Conservation (phyloP, 2,329 filamentous ascomycete genomes). For the Pezicula rhizophila region DNA sequence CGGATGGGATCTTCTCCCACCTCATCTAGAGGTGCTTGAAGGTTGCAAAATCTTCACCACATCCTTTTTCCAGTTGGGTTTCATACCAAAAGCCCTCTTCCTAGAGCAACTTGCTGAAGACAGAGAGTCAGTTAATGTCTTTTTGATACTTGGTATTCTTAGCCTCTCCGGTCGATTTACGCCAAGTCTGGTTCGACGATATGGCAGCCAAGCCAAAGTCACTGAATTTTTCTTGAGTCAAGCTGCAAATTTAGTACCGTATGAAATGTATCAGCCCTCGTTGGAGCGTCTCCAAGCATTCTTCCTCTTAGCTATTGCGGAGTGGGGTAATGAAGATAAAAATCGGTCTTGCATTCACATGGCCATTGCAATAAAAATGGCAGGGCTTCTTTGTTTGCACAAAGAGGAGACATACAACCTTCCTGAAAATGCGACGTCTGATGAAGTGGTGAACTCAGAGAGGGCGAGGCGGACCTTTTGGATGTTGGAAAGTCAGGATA, state of each 20-base stretch:
- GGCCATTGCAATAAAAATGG: slow-evolving; percentile 33
- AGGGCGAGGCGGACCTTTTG: slow-evolving; percentile 31
- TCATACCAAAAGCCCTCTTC: slow-evolving; percentile 49
- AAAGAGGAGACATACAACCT: slow-evolving; percentile 31
- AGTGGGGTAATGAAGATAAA: slow-evolving; percentile 49
- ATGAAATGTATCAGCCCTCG: slow-evolving; percentile 47
- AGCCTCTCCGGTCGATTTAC: slow-evolving; percentile 52
- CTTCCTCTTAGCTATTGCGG: slow-evolving; percentile 51
- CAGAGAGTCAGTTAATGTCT: slow-evolving; percentile 41
- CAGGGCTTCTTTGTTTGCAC: slow-evolving; percentile 29
- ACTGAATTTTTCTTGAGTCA: slow-evolving; percentile 48
- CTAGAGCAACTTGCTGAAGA: slow-evolving; percentile 40
- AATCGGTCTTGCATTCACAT: slow-evolving; percentile 46
- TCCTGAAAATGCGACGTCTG: slow-evolving; percentile 16
- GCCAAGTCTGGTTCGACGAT: slow-evolving; percentile 39
- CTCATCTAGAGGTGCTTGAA: slow-evolving; percentile 8
- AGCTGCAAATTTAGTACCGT: slow-evolving; percentile 40
- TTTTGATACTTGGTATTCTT: slow-evolving; percentile 49
- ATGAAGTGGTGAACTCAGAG: slow-evolving; percentile 28
- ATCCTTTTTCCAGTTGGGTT: slow-evolving; percentile 53
- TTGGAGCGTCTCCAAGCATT: slow-evolving; percentile 53
- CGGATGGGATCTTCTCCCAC: slow-evolving; percentile 1
- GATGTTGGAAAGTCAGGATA: slow-evolving; percentile 31
- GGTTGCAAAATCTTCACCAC: slow-evolving; percentile 35
- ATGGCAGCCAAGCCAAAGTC: slow-evolving; percentile 45